Evolutionary conservation across 305 asterid species (phyloP).

Genomic region (Fraxinus nigra): DNA sequence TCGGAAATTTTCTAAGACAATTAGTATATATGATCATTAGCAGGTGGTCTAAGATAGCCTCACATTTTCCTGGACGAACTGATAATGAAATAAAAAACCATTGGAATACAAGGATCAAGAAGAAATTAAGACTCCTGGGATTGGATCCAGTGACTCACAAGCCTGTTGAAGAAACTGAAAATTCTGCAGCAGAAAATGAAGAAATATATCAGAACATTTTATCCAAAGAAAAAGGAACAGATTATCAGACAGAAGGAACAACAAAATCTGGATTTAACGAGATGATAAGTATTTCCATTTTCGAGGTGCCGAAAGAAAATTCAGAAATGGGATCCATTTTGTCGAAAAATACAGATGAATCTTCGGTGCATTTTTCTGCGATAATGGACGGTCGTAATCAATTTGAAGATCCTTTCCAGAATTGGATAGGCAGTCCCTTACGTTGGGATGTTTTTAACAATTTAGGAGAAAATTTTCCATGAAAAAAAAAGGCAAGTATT

Average conservation of each 20-base stretch:
- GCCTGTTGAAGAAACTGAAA: conserved; percentile 32
- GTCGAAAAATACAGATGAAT: conserved; percentile 22
- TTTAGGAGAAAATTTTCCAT: conserved; percentile 42
- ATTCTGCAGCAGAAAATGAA: conserved; percentile 22
- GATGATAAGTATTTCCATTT: conserved; percentile 10
- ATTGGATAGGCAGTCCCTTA: conserved; percentile 54
- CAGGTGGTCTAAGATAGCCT: conserved; percentile 88
- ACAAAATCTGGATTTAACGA: conserved; percentile 25
- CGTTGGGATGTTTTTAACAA: conserved; percentile 56
- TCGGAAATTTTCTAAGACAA: not conserved
- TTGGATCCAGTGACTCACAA: conserved; percentile 66
- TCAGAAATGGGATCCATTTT: conserved; percentile 29
- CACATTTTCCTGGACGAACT: conserved; percentile 79
- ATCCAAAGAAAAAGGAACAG: conserved; percentile 25
- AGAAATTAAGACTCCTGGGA: conserved; percentile 60
- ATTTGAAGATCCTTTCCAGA: conserved; percentile 41
- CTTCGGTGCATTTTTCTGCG: conserved; percentile 22
- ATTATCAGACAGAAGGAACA: conserved; percentile 24
- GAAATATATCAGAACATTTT: conserved; percentile 26
- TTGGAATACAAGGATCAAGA: conserved; percentile 87
- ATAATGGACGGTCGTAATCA: conserved; percentile 20
- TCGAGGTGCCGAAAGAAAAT: conserved; percentile 14
- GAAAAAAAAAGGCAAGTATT: conserved; percentile 1
- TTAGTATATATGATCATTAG: not conserved
- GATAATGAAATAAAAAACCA: conserved; percentile 83